These are phyloP conservation scores for Botrytis deweyae DNA, from an alignment of 2,329 filamentous ascomycete species.

Conservation along the genomic window DNA sequence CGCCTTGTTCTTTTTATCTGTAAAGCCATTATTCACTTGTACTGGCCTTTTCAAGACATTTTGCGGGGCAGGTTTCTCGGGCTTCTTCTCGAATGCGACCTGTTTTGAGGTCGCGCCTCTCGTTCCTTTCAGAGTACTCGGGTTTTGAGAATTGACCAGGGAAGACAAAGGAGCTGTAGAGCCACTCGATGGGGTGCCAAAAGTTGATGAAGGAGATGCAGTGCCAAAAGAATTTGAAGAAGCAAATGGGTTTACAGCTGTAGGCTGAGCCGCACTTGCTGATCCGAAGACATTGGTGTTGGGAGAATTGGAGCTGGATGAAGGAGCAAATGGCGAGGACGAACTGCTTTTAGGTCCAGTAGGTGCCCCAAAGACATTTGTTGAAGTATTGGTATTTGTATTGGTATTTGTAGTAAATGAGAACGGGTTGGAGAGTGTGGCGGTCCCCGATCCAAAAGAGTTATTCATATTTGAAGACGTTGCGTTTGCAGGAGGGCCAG, in stretches of 20 bases:
- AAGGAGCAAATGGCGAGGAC: conserved; percentile 15
- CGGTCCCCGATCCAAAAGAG: not conserved
- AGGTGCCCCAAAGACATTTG: conserved; percentile 14
- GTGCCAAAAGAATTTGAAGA: not conserved
- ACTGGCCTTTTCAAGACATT: conserved; percentile 4
- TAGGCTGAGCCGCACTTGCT: conserved; percentile 4
- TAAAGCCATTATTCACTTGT: conserved; percentile 1
- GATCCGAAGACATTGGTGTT: conserved; percentile 23
- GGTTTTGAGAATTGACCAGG: not conserved
- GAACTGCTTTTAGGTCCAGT: conserved; percentile 8
- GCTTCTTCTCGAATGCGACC: conserved; percentile 8
- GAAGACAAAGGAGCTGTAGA: conserved; percentile 14
- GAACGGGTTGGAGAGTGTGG: conserved; percentile 27
- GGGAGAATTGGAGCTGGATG: not conserved
- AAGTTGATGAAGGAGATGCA: not conserved
- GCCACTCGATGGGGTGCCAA: conserved; percentile 12
- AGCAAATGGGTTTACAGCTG: conserved; percentile 23
- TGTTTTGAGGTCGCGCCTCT: conserved; percentile 4
- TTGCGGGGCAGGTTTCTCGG: not conserved
- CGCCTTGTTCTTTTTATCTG: conserved; percentile 11
- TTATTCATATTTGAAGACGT: conserved; percentile 17
- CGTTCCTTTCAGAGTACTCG: not conserved
- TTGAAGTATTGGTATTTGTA: not conserved
- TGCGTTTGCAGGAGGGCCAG: not conserved
- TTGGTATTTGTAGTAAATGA: conserved; percentile 13